These are phyloP conservation scores for Actinomucor elegans DNA, from an alignment of 371 early-diverging fungal genomes.

Conservation along the genomic window DNA sequence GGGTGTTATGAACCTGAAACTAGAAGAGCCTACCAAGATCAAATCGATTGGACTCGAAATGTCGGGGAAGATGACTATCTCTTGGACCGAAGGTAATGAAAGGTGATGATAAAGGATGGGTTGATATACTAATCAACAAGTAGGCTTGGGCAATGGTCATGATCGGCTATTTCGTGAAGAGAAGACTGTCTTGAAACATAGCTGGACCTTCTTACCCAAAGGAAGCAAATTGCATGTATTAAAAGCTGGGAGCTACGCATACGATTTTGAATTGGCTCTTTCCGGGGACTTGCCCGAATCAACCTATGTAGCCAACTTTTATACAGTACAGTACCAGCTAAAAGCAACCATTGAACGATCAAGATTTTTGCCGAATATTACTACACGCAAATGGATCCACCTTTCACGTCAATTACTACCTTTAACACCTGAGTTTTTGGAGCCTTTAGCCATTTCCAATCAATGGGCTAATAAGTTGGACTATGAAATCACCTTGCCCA, in stretches of 20 bases:
- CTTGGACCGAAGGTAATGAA: slow-evolving; percentile 41
- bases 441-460: slow-evolving; percentile 35
- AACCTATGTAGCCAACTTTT: slow-evolving; percentile 30
- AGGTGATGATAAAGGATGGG: background rate
- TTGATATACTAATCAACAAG: background rate
- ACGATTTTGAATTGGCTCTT: slow-evolving; percentile 41
- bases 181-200: slow-evolving; percentile 29
- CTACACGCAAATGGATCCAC: slow-evolving; percentile 15
- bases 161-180: slow-evolving; percentile 37
- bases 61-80: slow-evolving; percentile 32
- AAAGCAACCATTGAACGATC: slow-evolving; percentile 40
- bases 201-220: slow-evolving; percentile 35
- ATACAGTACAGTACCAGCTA: slow-evolving; percentile 39
- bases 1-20: slow-evolving; percentile 29
- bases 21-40: slow-evolving; percentile 35
- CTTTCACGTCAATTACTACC: slow-evolving; percentile 30
- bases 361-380: slow-evolving; percentile 30
- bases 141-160: slow-evolving; percentile 31
- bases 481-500: slow-evolving; percentile 45
- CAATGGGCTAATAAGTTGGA: slow-evolving; percentile 43
- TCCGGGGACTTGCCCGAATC: slow-evolving; percentile 46
- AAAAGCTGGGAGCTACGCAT: slow-evolving; percentile 30
- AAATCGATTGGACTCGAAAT: slow-evolving; percentile 37
- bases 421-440: slow-evolving; percentile 28
- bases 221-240: slow-evolving; percentile 23